These are phyloP conservation scores for Leccinum longicurvipes DNA, from an alignment of 768 basidiomycete species.

Conservation along the genomic window DNA sequence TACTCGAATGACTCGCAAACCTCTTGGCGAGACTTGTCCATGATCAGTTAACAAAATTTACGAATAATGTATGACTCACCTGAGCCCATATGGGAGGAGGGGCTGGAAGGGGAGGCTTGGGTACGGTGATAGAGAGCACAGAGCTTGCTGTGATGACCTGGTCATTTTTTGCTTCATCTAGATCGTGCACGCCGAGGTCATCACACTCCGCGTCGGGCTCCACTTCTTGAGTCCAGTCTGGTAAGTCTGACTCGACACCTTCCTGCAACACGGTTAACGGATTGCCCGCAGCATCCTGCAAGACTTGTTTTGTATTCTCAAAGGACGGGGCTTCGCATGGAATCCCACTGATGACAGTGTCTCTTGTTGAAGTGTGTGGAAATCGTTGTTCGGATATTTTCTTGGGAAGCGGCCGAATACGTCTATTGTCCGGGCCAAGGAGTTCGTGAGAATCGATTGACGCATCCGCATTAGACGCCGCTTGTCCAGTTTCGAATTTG, in stretches of 20 bases:
- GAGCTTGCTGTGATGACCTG: constrained; percentile 14
- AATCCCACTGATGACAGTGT: background rate
- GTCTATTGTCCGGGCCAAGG: constrained; percentile 18
- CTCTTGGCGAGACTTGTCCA: constrained; percentile 70
- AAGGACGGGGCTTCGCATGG: constrained; percentile 5
- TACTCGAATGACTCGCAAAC: constrained; percentile 76
- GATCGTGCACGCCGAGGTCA: constrained; percentile 3
- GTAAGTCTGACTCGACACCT: constrained; percentile 1
- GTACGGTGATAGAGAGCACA: background rate
- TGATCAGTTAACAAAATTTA: background rate
- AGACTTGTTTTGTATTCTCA: constrained; percentile 15
- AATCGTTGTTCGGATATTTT: constrained; percentile 7
- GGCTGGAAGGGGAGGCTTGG: constrained; percentile 25
- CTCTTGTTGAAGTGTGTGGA: background rate
- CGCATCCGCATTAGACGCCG: background rate
- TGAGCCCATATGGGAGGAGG: constrained; percentile 44
- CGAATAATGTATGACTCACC: constrained; percentile 27
- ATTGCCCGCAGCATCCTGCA: constrained; percentile 19
- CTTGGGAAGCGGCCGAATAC: constrained; percentile 21
- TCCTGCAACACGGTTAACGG: constrained; percentile 9
- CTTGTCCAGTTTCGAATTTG: constrained; percentile 15
- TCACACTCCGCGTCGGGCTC: constrained; percentile 17
- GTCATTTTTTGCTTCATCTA: constrained; percentile 6
- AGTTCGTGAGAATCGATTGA: constrained; percentile 2
- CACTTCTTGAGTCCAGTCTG: constrained; percentile 26